phyloP scores from a whole-genome alignment of 352 stramenopile genomes.

The Phytopythium vexans region DNA sequence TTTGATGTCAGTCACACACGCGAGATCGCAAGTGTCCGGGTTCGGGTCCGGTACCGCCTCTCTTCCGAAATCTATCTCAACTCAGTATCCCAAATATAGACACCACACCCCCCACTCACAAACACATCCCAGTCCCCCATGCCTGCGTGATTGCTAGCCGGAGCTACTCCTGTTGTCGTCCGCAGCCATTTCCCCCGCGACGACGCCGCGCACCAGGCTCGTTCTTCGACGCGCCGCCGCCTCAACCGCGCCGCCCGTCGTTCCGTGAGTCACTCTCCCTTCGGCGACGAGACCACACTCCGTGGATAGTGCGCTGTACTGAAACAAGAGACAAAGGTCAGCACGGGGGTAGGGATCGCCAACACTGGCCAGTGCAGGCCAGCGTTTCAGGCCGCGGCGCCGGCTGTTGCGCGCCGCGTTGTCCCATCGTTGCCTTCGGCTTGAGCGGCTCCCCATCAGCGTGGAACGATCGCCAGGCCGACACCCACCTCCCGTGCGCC shows the following conservation, averaged over 20 bases:
- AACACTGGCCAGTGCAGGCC: too few species aligned
- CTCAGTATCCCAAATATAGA: not conserved
- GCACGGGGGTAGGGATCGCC: not conserved
- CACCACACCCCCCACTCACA: not conserved
- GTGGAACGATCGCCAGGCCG: not conserved
- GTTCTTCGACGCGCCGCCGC: too few species aligned
- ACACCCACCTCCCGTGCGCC: not conserved
- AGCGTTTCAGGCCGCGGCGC: too few species aligned
- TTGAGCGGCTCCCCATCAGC: not conserved
- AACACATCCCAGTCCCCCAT: not conserved
- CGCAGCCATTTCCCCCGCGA: too few species aligned
- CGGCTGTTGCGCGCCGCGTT: slow-evolving; percentile 1
- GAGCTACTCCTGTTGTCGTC: too few species aligned
- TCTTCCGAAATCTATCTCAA: not conserved
- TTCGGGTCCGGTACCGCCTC: slow-evolving; percentile 3
- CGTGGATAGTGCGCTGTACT: too few species aligned
- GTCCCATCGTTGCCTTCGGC: not conserved
- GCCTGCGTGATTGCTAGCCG: too few species aligned
- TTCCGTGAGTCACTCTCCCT: too few species aligned
- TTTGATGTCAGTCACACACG: too few species aligned
- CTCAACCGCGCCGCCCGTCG: too few species aligned
- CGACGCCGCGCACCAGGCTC: too few species aligned
- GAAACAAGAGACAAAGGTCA: not conserved
- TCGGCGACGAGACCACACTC: too few species aligned
- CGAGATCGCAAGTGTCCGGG: slow-evolving; percentile 1